phyloP scores from a whole-genome alignment of 768 basidiomycete species.

The Leccinum pellstonianum region DNA sequence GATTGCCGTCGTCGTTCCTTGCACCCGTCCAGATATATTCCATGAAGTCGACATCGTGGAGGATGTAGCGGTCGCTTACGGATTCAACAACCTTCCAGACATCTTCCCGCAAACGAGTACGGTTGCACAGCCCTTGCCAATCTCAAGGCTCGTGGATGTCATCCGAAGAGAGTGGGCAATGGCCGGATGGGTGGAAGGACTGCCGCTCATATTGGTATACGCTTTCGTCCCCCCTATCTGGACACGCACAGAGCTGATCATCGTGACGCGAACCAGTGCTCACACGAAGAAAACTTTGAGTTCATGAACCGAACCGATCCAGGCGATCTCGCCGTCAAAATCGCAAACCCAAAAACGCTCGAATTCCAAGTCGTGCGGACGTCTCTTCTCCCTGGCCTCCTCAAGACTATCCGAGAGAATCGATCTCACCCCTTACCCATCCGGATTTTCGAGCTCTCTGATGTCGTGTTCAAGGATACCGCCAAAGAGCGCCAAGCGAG shows the following conservation, averaged over 20 bases:
- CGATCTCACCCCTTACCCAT: constrained; percentile 89
- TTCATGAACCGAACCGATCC: constrained; percentile 88
- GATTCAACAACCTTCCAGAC: constrained; percentile 94
- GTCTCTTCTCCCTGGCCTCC: constrained; percentile 89
- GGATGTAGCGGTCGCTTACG: constrained; percentile 96
- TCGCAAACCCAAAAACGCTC: constrained; percentile 95
- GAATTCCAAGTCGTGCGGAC: constrained; percentile 99
- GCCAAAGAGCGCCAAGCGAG: constrained; percentile 77
- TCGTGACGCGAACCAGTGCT: constrained; percentile 59
- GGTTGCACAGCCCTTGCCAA: constrained; percentile 86
- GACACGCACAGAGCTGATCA: constrained; percentile 6
- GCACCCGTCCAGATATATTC: constrained; percentile 97
- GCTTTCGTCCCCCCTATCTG: neutral
- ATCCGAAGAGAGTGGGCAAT: constrained; percentile 89
- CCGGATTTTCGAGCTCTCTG: constrained; percentile 90
- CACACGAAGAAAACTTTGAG: constrained; percentile 97
- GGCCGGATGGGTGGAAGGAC: constrained; percentile 94
- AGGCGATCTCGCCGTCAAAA: constrained; percentile 77
- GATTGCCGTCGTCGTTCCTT: constrained; percentile 75
- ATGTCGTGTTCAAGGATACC: constrained; percentile 87
- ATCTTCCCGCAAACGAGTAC: constrained; percentile 93
- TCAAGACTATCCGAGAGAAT: constrained; percentile 97
- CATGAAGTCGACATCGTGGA: constrained; percentile 99
- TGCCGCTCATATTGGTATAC: constrained; percentile 86
- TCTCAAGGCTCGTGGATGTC: constrained; percentile 88